These are phyloP conservation scores for Emergomyces orientalis DNA, from an alignment of 2,329 filamentous ascomycete genomes.

Conservation along the genomic window DNA sequence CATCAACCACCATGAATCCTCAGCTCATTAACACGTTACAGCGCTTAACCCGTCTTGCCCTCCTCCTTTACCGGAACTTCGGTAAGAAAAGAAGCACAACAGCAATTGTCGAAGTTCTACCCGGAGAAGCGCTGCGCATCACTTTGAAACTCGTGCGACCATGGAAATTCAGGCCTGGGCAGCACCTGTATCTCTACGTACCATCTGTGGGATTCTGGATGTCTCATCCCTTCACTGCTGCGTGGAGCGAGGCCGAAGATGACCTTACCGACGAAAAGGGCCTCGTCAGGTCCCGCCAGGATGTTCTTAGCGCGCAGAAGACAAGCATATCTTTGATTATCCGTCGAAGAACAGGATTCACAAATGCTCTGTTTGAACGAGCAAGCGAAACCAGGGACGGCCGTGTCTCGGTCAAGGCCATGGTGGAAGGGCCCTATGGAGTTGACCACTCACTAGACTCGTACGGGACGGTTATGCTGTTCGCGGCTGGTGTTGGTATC, in stretches of 20 bases:
- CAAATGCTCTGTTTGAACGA: conserved; percentile 65
- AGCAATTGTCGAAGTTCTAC: conserved; percentile 58
- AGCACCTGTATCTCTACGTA: conserved; percentile 67
- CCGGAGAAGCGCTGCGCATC: conserved; percentile 60
- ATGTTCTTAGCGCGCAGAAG: conserved; percentile 43
- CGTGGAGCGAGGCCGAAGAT: conserved; percentile 57
- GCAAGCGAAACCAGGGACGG: conserved; percentile 48
- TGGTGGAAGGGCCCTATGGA: conserved; percentile 83
- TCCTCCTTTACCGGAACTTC: conserved; percentile 57
- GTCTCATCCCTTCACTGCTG: conserved; percentile 69
- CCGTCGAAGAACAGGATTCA: conserved; percentile 80
- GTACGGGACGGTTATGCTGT: conserved; percentile 83
- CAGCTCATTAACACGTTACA: conserved; percentile 16
- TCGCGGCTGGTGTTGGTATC: conserved; percentile 88
- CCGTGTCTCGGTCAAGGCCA: conserved; percentile 56
- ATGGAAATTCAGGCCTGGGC: conserved; percentile 57
- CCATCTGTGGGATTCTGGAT: conserved; percentile 58
- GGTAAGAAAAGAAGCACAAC: conserved; percentile 47
- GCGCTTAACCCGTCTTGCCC: conserved; percentile 53
- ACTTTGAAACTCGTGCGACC: conserved; percentile 61
- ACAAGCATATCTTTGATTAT: conserved; percentile 67
- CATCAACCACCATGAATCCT: not conserved
- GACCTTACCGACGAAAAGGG: conserved; percentile 34
- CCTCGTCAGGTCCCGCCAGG: conserved; percentile 40
- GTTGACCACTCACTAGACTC: conserved; percentile 78